Base-by-base conservation (phyloP, 2,329 filamentous ascomycete species). In the Coleophoma cylindrospora region DNA sequence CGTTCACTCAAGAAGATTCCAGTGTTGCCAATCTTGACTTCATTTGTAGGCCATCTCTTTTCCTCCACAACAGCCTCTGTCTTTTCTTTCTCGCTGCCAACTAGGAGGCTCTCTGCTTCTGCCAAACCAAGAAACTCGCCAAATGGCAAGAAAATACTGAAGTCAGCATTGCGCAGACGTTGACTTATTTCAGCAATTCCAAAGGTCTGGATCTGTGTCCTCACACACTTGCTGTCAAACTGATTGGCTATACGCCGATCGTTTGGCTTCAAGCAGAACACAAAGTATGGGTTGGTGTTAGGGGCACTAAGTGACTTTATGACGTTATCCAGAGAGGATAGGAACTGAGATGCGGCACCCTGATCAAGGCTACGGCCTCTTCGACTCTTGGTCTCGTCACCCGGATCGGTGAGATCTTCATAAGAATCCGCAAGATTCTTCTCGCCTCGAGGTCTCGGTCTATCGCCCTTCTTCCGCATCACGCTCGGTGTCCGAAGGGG, bases 151-250 rank as follows among this genome's bases (percentile, higher is more conserved):
- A 99, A 99, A 34, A 97, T 73, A 64, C 89, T 96, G 72, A 96
- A 97, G 67, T 99, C 94, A 0, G 92, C 92, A 49, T 92, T 92
- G 45, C 91, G 83, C 37, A 99, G 77, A 17, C 94, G 81, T 65
- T 96, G 91, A 65, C 91, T 96, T 67, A 99, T 96, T 66, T 99
- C 94, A 1, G 91, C 91, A 62, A 99, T 95, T 33, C 94, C 94
- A 59, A 97, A 89, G 0, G 91, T 95, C 65, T 97, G 92, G 1
- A 99, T 81, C 66, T 99, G 94, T 11, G 88, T 89, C 4, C 94
- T 85, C 19, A 99, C 94, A 66, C 94, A 99, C 69, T 97, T 97
- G 79, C 91, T 96, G 68, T 99, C 94, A 61, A 97, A 99, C 64
- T 99, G 94, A 60, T 99, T 99, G 54, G 94, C 92, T 58, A 99